These are phyloP conservation scores for Candida ortonii DNA, from an alignment of 805 yeast genomes.

Conservation along the genomic window DNA sequence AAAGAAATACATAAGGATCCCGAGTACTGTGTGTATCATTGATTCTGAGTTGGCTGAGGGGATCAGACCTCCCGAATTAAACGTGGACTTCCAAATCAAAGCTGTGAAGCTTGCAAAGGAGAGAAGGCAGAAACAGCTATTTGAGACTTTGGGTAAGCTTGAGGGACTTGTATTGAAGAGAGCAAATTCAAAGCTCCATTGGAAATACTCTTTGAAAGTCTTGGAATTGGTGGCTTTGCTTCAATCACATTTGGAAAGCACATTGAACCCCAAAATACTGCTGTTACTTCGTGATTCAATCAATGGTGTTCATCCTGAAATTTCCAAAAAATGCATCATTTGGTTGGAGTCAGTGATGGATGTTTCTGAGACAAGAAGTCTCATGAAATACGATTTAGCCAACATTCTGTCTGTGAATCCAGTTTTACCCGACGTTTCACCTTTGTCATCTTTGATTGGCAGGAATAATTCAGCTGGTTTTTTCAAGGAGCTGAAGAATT, in stretches of 20 bases:
- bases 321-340: conserved; percentile 57
- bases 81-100: conserved; percentile 53
- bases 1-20: conserved; percentile 43
- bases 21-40: conserved; percentile 50
- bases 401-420: conserved; percentile 35
- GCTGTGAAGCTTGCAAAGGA: conserved; percentile 64
- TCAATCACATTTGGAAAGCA: conserved; percentile 52
- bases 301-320: conserved; percentile 63
- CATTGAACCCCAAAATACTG: conserved; percentile 40
- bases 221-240: conserved; percentile 49
- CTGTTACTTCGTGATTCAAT: conserved; percentile 45
- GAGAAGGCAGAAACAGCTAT: conserved; percentile 45
- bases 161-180: conserved; percentile 37
- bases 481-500: conserved; percentile 49
- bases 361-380: conserved; percentile 24
- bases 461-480: conserved; percentile 35
- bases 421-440: conserved; percentile 26
- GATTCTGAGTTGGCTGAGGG: conserved; percentile 40
- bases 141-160: conserved; percentile 40
- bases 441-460: conserved; percentile 14
- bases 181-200: conserved; percentile 35
- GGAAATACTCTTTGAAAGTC: conserved; percentile 54
- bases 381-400: conserved; percentile 38
- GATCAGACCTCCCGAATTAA: conserved; percentile 58
- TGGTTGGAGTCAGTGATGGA: conserved; percentile 54